These are phyloP conservation scores for Nicotiana obtusifolia DNA, from an alignment of 257 asterid genomes.

Conservation along the genomic window DNA sequence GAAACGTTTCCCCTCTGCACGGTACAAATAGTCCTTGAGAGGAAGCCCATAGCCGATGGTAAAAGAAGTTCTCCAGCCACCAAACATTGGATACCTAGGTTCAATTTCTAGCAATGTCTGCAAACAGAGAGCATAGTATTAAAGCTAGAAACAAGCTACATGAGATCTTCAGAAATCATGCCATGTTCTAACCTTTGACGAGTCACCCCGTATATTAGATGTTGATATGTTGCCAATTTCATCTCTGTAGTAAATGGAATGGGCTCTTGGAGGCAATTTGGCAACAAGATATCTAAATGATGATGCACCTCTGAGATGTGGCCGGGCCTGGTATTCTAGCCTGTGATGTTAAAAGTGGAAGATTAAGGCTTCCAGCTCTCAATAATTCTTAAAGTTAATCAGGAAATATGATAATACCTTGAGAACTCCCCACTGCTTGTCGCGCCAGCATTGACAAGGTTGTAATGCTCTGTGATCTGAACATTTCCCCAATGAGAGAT, in stretches of 20 bases:
- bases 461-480: conserved; percentile 80
- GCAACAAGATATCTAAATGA: conserved; percentile 70
- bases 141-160: conserved; percentile 14
- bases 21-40: conserved; percentile 81
- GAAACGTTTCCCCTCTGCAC: conserved; percentile 69
- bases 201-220: conserved; percentile 73
- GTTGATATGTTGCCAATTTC: conserved; percentile 97
- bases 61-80: conserved; percentile 97
- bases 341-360: conserved; percentile 37
- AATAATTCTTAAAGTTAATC: neutral
- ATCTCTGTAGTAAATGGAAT: conserved; percentile 92
- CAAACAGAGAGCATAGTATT: conserved; percentile 22
- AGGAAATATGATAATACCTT: conserved; percentile 44
- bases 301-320: conserved; percentile 78
- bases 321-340: conserved; percentile 75
- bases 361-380: neutral
- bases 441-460: conserved; percentile 87
- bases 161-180: conserved; percentile 9
- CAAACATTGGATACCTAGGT: conserved; percentile 96
- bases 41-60: conserved; percentile 95
- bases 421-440: conserved; percentile 80
- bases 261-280: conserved; percentile 84
- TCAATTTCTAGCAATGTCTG: conserved; percentile 91
- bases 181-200: conserved; percentile 49
- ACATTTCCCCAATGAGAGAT: conserved; percentile 99